A percentile compares a stretch with the other conserved stretches of the same genome.
phyloP scores from a whole-genome alignment of 495 filamentous ascomycete genomes.

The Diplogelasinospora grovesii region DNA sequence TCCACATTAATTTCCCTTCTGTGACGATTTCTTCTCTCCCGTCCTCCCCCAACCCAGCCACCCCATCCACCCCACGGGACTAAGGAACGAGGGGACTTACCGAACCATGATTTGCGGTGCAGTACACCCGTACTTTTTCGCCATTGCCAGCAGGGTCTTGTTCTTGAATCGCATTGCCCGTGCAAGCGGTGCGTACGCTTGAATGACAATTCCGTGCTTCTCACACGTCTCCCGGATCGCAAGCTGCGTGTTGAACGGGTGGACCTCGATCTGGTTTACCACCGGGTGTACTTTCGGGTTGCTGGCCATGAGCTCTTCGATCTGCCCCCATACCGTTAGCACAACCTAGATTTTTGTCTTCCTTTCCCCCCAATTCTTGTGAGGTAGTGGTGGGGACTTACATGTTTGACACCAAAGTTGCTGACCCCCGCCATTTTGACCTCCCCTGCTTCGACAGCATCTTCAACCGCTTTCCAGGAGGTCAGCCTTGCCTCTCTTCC shows the following conservation, averaged over 20 bases:
- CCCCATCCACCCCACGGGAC: background rate
- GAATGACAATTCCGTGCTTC: slow-evolving; percentile 48
- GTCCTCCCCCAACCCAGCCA: background rate
- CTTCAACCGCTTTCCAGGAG: slow-evolving; percentile 60
- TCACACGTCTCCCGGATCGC: slow-evolving; percentile 51
- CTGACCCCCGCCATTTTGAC: slow-evolving; percentile 57
- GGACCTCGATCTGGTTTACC: slow-evolving; percentile 65
- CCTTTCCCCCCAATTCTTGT: slow-evolving; percentile 25
- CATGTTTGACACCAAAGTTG: slow-evolving; percentile 62
- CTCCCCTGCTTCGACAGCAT: slow-evolving; percentile 55
- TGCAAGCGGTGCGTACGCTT: slow-evolving; percentile 61
- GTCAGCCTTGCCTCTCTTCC: slow-evolving; percentile 52
- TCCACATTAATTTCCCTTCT: background rate
- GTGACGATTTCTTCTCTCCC: background rate
- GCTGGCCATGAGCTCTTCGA: slow-evolving; percentile 55
- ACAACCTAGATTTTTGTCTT: slow-evolving; percentile 30
- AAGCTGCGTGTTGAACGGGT: slow-evolving; percentile 59
- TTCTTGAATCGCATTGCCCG: slow-evolving; percentile 51
- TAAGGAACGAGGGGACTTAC: slow-evolving; percentile 7
- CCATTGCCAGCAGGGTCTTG: slow-evolving; percentile 40
- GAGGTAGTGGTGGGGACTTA: too few species aligned
- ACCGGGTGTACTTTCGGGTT: slow-evolving; percentile 45
- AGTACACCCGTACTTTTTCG: slow-evolving; percentile 52
- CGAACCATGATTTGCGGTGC: slow-evolving; percentile 57
- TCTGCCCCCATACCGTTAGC: too few species aligned